Evolutionary conservation across 2,329 filamentous ascomycete species (phyloP).

Genomic region (Sclerotiophoma versabilis): DNA sequence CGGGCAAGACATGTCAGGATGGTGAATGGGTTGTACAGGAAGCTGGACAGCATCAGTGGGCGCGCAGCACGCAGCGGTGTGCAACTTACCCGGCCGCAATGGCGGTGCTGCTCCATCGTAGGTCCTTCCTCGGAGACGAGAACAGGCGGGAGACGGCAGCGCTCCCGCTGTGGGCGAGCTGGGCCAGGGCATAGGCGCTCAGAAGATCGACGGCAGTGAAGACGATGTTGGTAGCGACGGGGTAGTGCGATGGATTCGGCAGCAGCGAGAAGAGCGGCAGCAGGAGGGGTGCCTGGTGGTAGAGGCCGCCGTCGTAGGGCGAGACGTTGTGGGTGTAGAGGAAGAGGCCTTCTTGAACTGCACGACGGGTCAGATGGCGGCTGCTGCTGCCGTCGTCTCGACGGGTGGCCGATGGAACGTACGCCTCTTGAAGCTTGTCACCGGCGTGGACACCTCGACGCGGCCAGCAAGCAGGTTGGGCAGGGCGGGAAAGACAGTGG

Average conservation of each 20-base stretch:
- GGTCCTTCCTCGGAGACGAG: slow-evolving; percentile 76
- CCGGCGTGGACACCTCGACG: slow-evolving; percentile 95
- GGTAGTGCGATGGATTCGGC: slow-evolving; percentile 70
- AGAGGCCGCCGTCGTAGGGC: slow-evolving; percentile 92
- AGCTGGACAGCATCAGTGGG: slow-evolving; percentile 61
- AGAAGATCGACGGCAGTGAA: slow-evolving; percentile 83
- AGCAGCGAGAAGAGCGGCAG: slow-evolving; percentile 91
- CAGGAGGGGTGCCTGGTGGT: slow-evolving; percentile 79
- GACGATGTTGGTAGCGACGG: slow-evolving; percentile 78
- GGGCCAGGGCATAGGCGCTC: slow-evolving; percentile 78
- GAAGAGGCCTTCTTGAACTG: slow-evolving; percentile 95
- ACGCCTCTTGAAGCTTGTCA: slow-evolving; percentile 98
- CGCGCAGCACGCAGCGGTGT: neutral
- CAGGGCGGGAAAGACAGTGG: slow-evolving; percentile 80
- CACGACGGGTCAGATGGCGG: slow-evolving; percentile 15
- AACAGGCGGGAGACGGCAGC: slow-evolving; percentile 77
- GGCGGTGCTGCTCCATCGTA: slow-evolving; percentile 75
- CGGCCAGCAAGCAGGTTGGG: slow-evolving; percentile 86
- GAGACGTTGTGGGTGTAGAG: slow-evolving; percentile 96
- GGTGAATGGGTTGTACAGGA: slow-evolving; percentile 93
- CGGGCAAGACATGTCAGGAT: slow-evolving; percentile 89
- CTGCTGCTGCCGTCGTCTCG: neutral
- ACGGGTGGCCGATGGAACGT: slow-evolving; percentile 32
- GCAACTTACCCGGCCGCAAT: slow-evolving; percentile 75
- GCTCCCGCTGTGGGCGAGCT: slow-evolving; percentile 83